Base-by-base conservation (phyloP, 169 alveolate genomes). In the Plasmodium adleri region DNA sequence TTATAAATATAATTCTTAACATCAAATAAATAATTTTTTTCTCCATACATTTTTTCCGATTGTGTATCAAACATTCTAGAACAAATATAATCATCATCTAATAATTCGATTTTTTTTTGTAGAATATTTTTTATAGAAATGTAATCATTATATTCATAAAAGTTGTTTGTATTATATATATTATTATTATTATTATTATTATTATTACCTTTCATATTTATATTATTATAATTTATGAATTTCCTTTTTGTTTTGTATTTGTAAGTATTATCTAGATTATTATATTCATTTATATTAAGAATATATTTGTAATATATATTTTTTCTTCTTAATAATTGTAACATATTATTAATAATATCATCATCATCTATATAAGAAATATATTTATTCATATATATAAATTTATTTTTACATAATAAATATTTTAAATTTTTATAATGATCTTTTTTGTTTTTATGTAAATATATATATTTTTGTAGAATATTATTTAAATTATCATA, bases 291-390 rank as follows among this genome's bases (percentile, higher is more conserved):
- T 10, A 83, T 10, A 54, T 83, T 83, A 3, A 83, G 50, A 0
- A 83, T 20, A 83, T 83, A 83, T 17, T 58, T 68, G 15, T 83
- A 72, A 60, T 83, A 13, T 10, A 68, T 52, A 24, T 49, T 54
- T 28, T 47, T 67, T 62, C 58, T 73, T 9, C n/a, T 39, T 15
- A 93, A 43, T 13, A 67, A 13, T 15, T 91, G 88, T 24, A 93
- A 15, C 28, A 88, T 67, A 75, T 92, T 75, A 59, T 90, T 87
- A 50, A 88, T 68, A 6, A 89, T 32, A 43, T 75, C 74, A 39
- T 93, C 93, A 17, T 90, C 91, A 72, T 60, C 88, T 15, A 83
- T 68, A 12, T 15, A 17, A 15, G 54, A 60, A 6, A 39, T 39
- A 49, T 83, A 49, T 2, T 47, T 26, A 43, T 68, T 59, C 12